These are phyloP conservation scores for Claviceps fusiformis DNA, from an alignment of 2,329 filamentous ascomycete genomes.

Conservation along the genomic window DNA sequence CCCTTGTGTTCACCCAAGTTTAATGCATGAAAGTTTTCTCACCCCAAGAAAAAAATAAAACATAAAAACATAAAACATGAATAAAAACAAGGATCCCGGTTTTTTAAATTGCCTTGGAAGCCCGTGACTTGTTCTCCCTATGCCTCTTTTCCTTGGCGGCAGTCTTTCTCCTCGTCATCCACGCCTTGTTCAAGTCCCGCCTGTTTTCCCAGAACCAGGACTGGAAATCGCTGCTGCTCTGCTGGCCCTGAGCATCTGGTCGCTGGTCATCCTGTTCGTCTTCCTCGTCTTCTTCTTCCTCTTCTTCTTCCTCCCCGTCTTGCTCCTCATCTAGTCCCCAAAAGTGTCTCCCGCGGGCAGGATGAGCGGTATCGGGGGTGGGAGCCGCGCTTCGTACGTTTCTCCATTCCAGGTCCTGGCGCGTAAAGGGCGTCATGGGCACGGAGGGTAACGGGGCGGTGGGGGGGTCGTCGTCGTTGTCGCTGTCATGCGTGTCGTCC, in stretches of 20 bases:
- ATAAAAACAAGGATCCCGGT: too few species aligned
- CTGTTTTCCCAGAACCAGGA: conserved; percentile 57
- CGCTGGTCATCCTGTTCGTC: conserved; percentile 4
- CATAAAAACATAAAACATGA: too few species aligned
- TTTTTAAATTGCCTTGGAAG: conserved; percentile 23
- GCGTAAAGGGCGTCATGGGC: conserved; percentile 74
- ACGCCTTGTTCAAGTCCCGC: conserved; percentile 49
- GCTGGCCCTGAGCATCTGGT: conserved; percentile 4
- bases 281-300: conserved; percentile 15
- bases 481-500: conserved; percentile 30
- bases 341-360: conserved; percentile 48
- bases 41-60: too few species aligned
- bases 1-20: too few species aligned
- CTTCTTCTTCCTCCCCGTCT: conserved; percentile 15
- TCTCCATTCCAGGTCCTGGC: conserved; percentile 62
- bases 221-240: conserved; percentile 40
- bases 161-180: conserved; percentile 51
- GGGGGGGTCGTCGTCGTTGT: conserved; percentile 10
- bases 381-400: conserved; percentile 78
- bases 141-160: conserved; percentile 54
- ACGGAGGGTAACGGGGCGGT: conserved; percentile 14
- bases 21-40: too few species aligned
- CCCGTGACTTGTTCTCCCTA: conserved; percentile 46
- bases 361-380: conserved; percentile 82
- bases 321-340: conserved; percentile 30